phyloP scores from a whole-genome alignment of 176 grass and related monocot genomes.

The Elaeis guineensis region DNA sequence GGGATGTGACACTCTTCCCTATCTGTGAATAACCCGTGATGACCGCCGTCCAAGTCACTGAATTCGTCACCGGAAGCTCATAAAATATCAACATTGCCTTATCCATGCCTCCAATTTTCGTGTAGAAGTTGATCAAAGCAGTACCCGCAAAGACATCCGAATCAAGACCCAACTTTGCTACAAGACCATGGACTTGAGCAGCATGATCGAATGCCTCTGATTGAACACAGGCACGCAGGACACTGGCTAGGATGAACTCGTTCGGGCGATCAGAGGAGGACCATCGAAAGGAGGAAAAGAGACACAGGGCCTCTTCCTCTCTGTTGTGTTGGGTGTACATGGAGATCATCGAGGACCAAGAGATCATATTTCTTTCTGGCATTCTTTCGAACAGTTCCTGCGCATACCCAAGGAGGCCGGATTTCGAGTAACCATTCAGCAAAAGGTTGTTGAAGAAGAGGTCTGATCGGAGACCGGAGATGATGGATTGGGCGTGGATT shows the following conservation, averaged over 20 bases:
- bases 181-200: conserved; percentile 41
- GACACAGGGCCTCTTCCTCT: conserved; percentile 14
- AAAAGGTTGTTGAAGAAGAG: conserved; percentile 46
- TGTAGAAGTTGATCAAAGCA: conserved; percentile 43
- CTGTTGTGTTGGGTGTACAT: conserved; percentile 41
- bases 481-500: conserved; percentile 32
- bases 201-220: conserved; percentile 17
- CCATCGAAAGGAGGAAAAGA: conserved; percentile 30
- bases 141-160: conserved; percentile 44
- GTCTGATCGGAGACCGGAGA: not conserved
- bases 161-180: conserved; percentile 31
- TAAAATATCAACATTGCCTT: conserved; percentile 38
- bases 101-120: conserved; percentile 42
- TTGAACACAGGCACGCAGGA: conserved; percentile 48
- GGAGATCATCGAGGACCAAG: conserved; percentile 72
- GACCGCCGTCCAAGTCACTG: conserved; percentile 58
- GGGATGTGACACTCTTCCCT: conserved; percentile 22
- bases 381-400: conserved; percentile 51
- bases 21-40: conserved; percentile 47
- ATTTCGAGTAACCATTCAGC: conserved; percentile 44
- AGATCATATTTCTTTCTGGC: conserved; percentile 36
- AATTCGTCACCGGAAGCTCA: conserved; percentile 41
- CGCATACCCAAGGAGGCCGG: conserved; percentile 20
- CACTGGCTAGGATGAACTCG: conserved; percentile 59
- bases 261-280: conserved; percentile 24